phyloP scores from a whole-genome alignment of 2,329 filamentous ascomycete genomes.

The Botrytis elliptica region DNA sequence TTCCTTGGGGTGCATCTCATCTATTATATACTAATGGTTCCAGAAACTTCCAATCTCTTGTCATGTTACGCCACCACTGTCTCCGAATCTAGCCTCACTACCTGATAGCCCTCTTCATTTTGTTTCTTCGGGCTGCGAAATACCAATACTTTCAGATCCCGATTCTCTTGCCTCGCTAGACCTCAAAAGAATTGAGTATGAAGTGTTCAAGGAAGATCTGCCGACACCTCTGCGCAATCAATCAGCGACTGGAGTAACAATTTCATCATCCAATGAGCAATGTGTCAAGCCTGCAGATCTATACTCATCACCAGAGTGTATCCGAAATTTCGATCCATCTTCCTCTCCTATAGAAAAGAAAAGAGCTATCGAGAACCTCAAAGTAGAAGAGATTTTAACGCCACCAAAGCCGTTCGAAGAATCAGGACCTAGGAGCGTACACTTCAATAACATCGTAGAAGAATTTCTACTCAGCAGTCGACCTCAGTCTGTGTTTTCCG shows the following conservation, averaged over 20 bases:
- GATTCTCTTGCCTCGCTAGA: slow-evolving; percentile 31
- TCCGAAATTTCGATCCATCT: slow-evolving; percentile 18
- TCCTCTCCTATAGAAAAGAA: slow-evolving; percentile 15
- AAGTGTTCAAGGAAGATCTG: slow-evolving; percentile 36
- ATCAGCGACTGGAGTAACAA: not conserved
- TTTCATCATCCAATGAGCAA: slow-evolving; percentile 40
- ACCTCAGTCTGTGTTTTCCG: slow-evolving; percentile 12
- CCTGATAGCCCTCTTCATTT: not conserved
- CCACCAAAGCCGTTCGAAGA: slow-evolving; percentile 27
- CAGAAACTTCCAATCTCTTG: slow-evolving; percentile 30
- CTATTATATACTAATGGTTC: not conserved
- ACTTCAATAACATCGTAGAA: slow-evolving; percentile 35
- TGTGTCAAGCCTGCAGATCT: slow-evolving; percentile 69
- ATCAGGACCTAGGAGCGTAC: slow-evolving; percentile 28
- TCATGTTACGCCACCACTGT: slow-evolving; percentile 38
- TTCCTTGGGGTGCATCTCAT: not conserved
- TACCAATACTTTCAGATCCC: slow-evolving; percentile 33
- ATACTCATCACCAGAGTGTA: slow-evolving; percentile 27
- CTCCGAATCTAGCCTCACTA: slow-evolving; percentile 27
- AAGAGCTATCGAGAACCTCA: slow-evolving; percentile 29
- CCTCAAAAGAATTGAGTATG: slow-evolving; percentile 32
- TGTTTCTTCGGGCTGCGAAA: slow-evolving; percentile 23
- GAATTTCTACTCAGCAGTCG: slow-evolving; percentile 26
- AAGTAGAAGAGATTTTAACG: slow-evolving; percentile 37
- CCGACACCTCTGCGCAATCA: slow-evolving; percentile 28